Evolutionary conservation across 2,329 filamentous ascomycete genomes (phyloP).

Genomic region (Dryadomyces quercus-mongolicae): DNA sequence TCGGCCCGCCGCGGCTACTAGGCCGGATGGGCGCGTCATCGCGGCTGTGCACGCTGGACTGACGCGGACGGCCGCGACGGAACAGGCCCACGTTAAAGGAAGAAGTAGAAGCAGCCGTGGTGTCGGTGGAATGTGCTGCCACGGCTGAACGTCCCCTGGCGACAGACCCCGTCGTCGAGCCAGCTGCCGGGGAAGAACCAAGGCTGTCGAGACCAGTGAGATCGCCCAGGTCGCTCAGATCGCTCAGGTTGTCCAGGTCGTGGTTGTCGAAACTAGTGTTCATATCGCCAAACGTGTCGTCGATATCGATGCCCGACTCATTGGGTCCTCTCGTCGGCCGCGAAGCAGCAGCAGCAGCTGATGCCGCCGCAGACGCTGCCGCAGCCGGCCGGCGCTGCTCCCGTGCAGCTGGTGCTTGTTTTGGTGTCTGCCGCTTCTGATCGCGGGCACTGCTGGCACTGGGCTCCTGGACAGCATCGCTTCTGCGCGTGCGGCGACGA

Average conservation of each 20-base stretch:
- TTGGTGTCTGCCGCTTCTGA: background rate
- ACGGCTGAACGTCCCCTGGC: background rate
- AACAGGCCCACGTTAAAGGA: slow-evolving; percentile 34
- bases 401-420: background rate
- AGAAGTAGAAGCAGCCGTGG: slow-evolving; percentile 28
- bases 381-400: slow-evolving; percentile 4
- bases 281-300: slow-evolving; percentile 33
- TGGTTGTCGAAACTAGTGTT: slow-evolving; percentile 25
- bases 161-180: background rate
- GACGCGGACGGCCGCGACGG: slow-evolving; percentile 29
- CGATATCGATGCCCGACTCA: slow-evolving; percentile 34
- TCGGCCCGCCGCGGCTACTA: slow-evolving; percentile 35
- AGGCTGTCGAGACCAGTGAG: slow-evolving; percentile 12
- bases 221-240: slow-evolving; percentile 16
- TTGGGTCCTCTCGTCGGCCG: slow-evolving; percentile 20
- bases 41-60: slow-evolving; percentile 37
- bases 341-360: slow-evolving; percentile 20
- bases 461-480: slow-evolving; percentile 17
- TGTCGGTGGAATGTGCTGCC: slow-evolving; percentile 13
- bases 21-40: slow-evolving; percentile 40
- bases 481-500: slow-evolving; percentile 12
- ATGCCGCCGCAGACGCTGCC: slow-evolving; percentile 11
- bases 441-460: slow-evolving; percentile 16
- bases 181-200: slow-evolving; percentile 10
- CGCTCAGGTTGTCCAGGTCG: slow-evolving; percentile 8